phyloP scores from a whole-genome alignment of 2,329 filamentous ascomycete species.

The Penicillium sp. region DNA sequence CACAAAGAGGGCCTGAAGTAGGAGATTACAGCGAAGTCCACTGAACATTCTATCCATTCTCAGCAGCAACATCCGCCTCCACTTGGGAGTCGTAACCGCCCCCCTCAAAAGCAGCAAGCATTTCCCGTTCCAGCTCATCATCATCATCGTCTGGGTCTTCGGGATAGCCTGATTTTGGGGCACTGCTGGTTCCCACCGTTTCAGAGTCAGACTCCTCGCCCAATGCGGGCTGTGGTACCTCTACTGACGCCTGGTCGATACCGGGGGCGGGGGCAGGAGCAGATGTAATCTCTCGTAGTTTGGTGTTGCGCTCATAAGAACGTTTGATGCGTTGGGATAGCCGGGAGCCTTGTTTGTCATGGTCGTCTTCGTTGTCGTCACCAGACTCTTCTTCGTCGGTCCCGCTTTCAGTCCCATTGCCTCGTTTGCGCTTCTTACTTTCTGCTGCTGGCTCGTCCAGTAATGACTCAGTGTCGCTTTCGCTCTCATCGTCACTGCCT shows the following conservation, averaged over 20 bases:
- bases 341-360: slow-evolving; percentile 41
- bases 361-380: slow-evolving; percentile 34
- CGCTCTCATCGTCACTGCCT: slow-evolving; percentile 48
- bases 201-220: slow-evolving; percentile 29
- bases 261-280: slow-evolving; percentile 17
- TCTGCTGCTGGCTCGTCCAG: slow-evolving; percentile 22
- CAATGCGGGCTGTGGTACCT: neutral
- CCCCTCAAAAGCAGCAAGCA: slow-evolving; percentile 60
- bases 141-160: slow-evolving; percentile 44
- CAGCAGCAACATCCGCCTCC: slow-evolving; percentile 36
- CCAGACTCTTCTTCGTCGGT: slow-evolving; percentile 24
- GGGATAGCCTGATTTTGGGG: slow-evolving; percentile 27
- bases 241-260: slow-evolving; percentile 1
- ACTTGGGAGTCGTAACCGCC: slow-evolving; percentile 35
- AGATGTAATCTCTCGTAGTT: slow-evolving; percentile 39
- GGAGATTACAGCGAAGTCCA: slow-evolving; percentile 3
- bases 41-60: slow-evolving; percentile 30
- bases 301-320: slow-evolving; percentile 43
- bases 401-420: slow-evolving; percentile 23
- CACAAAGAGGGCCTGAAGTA: slow-evolving; percentile 1
- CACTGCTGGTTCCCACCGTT: slow-evolving; percentile 29
- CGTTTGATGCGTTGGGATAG: slow-evolving; percentile 44
- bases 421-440: slow-evolving; percentile 42
- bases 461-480: slow-evolving; percentile 50
- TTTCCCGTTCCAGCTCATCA: slow-evolving; percentile 52